These are phyloP conservation scores for Colletotrichum somersetense DNA, from an alignment of 2,329 filamentous ascomycete species.

Conservation along the genomic window DNA sequence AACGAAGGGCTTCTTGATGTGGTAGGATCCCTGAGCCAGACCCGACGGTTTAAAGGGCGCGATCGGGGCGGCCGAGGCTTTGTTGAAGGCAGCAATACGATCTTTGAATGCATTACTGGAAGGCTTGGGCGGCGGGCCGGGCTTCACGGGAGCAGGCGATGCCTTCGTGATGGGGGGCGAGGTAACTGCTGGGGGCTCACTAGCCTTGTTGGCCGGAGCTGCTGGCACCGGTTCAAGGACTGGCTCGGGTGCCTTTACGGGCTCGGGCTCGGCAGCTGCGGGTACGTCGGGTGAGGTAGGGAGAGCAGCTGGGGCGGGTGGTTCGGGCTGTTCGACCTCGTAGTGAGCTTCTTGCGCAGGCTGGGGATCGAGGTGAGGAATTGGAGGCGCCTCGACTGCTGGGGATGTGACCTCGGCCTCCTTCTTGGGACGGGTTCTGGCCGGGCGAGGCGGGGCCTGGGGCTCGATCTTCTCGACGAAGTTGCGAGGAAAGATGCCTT, in stretches of 20 bases:
- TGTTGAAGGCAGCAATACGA: slow-evolving; percentile 97
- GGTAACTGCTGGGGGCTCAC: slow-evolving; percentile 49
- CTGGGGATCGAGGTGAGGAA: slow-evolving; percentile 47
- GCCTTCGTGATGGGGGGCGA: slow-evolving; percentile 57
- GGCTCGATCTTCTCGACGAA: slow-evolving; percentile 98
- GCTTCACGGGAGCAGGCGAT: slow-evolving; percentile 53
- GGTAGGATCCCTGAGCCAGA: slow-evolving; percentile 71
- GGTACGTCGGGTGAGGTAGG: slow-evolving; percentile 51
- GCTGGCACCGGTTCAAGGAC: slow-evolving; percentile 46
- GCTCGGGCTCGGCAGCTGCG: slow-evolving; percentile 52
- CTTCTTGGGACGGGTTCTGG: slow-evolving; percentile 78
- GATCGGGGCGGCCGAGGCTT: slow-evolving; percentile 83
- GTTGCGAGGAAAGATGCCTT: slow-evolving; percentile 94
- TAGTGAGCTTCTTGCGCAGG: slow-evolving; percentile 52
- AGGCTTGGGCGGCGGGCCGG: slow-evolving; percentile 81
- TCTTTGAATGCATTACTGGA: slow-evolving; percentile 85
- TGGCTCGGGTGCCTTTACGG: slow-evolving; percentile 49
- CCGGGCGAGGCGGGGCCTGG: slow-evolving; percentile 86
- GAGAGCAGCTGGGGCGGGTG: slow-evolving; percentile 47
- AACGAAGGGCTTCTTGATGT: slow-evolving; percentile 97
- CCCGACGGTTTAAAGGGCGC: slow-evolving; percentile 89
- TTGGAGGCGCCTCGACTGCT: slow-evolving; percentile 44
- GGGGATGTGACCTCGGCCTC: slow-evolving; percentile 57
- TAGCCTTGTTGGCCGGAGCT: slow-evolving; percentile 54
- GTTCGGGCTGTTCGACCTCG: slow-evolving; percentile 50